A percentile compares a stretch with the other conserved stretches of the same genome.
Evolutionary conservation across 768 basidiomycete species (phyloP).

Genomic region (Crepidotus variabilis): DNA sequence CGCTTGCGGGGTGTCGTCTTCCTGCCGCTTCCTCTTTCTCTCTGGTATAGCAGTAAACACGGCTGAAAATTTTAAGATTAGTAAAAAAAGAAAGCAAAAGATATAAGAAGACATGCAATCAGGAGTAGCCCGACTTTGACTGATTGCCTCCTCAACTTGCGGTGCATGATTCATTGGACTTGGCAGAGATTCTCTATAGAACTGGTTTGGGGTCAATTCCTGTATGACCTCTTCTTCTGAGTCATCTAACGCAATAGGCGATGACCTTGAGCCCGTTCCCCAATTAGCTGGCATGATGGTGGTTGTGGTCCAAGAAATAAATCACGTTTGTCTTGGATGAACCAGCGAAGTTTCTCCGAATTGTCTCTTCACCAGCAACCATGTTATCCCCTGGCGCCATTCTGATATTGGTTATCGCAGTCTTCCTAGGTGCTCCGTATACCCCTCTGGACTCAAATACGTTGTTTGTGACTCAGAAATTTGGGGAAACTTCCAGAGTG

Average conservation of each 20-base stretch:
- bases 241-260: slow-evolving; percentile 36
- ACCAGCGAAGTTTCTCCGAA: background rate
- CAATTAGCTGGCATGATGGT: slow-evolving; percentile 13
- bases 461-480: slow-evolving; percentile 18
- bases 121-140: background rate
- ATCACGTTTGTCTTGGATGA: slow-evolving; percentile 8
- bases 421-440: slow-evolving; percentile 29
- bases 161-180: background rate
- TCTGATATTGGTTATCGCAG: slow-evolving; percentile 25
- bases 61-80: background rate
- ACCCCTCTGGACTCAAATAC: slow-evolving; percentile 25
- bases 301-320: background rate
- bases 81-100: background rate
- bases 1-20: background rate
- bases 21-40: slow-evolving; percentile 19
- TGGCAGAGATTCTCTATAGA: slow-evolving; percentile 8
- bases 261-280: slow-evolving; percentile 29
- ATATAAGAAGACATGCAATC: background rate
- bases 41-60: background rate
- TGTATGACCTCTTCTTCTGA: slow-evolving; percentile 37
- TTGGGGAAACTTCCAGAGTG: slow-evolving; percentile 6
- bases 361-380: background rate
- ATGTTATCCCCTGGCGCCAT: slow-evolving; percentile 19
- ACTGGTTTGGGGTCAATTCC: slow-evolving; percentile 20
- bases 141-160: slow-evolving; percentile 1